Percentiles rank a stretch among this genome's conserved stretches.
phyloP scores from a whole-genome alignment of 345 rosid species.

The Luvunga scandens region DNA sequence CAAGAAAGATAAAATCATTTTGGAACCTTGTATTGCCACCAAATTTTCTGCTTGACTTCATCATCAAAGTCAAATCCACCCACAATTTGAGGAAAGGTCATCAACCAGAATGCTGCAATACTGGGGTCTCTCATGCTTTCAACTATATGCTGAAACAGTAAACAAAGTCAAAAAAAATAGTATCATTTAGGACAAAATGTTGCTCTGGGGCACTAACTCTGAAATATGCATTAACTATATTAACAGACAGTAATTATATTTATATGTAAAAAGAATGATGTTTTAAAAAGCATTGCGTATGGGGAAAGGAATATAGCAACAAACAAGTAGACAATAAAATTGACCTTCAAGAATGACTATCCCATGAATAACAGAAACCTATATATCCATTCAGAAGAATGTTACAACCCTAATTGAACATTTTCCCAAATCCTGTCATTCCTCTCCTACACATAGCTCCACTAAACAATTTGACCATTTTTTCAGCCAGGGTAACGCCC shows the following conservation, averaged over 20 bases:
- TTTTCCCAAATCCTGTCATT: not conserved
- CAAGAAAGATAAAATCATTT: not conserved
- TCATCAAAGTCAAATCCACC: constrained; percentile 87
- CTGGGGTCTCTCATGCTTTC: constrained; percentile 97
- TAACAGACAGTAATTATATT: not conserved
- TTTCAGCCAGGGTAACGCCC: not conserved
- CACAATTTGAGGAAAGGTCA: constrained; percentile 77
- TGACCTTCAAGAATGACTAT: not conserved
- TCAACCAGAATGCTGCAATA: constrained; percentile 94
- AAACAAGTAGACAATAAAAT: not conserved
- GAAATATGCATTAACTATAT: not conserved
- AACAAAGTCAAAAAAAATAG: constrained; percentile 4
- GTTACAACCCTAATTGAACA: not conserved
- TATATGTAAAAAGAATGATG: not conserved
- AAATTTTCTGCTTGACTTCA: constrained; percentile 76
- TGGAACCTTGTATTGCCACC: constrained; percentile 90
- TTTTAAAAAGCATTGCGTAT: not conserved
- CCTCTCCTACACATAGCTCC: not conserved
- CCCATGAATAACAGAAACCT: not conserved
- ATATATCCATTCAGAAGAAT: not conserved
- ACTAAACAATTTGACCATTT: not conserved
- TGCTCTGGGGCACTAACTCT: not conserved
- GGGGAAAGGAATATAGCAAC: not conserved
- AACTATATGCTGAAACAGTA: constrained; percentile 72
- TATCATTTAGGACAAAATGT: not conserved